phyloP scores from a whole-genome alignment of 257 asterid genomes.

The Salvia hispanica region DNA sequence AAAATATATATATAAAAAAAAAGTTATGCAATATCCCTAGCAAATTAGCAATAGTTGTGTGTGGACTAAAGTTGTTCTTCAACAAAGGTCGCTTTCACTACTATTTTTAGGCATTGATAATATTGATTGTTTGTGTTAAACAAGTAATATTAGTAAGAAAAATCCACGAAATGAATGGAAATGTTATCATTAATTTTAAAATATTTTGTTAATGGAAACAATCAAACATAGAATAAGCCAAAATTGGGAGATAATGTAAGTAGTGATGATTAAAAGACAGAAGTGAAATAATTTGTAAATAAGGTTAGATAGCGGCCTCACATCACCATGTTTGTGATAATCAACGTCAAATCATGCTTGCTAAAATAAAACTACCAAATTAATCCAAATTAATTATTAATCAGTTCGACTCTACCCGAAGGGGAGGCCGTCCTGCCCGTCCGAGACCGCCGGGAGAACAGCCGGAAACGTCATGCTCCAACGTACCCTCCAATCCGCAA shows the following conservation, averaged over 20 bases:
- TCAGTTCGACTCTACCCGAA: background rate
- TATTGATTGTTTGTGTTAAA: background rate
- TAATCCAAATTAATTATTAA: too few relatives aligned
- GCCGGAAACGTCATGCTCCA: too few relatives aligned
- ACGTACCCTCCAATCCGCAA: too few relatives aligned
- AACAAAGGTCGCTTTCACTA: background rate
- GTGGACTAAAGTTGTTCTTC: background rate
- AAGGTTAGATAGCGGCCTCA: constrained; percentile 50
- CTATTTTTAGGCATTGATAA: background rate
- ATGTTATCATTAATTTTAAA: too few relatives aligned
- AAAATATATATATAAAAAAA: too few relatives aligned
- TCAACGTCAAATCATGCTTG: constrained; percentile 31
- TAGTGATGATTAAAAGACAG: background rate
- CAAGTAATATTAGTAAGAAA: background rate
- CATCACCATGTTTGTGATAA: constrained; percentile 41
- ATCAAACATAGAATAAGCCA: background rate
- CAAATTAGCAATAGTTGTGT: background rate
- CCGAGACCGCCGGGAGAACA: too few relatives aligned
- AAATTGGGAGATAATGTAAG: background rate
- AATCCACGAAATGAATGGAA: too few relatives aligned
- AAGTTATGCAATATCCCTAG: too few relatives aligned
- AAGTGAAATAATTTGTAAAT: background rate
- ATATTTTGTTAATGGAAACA: too few relatives aligned
- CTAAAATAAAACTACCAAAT: too few relatives aligned
- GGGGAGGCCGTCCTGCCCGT: background rate